A percentile compares a stretch with the other conserved stretches of the same genome.
phyloP scores from a whole-genome alignment of 2,329 filamentous ascomycete genomes.

The Aureobasidium zeae region DNA sequence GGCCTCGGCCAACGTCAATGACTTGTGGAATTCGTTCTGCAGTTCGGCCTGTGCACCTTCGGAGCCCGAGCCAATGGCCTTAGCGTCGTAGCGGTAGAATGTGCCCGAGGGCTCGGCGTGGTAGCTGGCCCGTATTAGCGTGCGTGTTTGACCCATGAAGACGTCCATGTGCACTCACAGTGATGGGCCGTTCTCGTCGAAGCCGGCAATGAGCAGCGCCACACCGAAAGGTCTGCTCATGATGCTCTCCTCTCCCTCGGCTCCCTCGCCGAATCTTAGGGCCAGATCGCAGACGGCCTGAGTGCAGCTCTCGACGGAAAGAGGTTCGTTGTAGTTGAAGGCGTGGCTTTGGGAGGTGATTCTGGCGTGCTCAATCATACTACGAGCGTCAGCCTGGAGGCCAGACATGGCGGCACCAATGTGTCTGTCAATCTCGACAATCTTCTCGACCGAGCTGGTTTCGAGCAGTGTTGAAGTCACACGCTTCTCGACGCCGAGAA shows the following conservation, averaged over 20 bases:
- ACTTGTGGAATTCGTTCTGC: constrained; percentile 99
- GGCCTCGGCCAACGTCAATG: constrained; percentile 81
- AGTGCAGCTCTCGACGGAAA: constrained; percentile 94
- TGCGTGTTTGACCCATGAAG: not conserved
- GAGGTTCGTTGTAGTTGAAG: constrained; percentile 94
- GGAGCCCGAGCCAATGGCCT: constrained; percentile 94
- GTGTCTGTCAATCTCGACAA: constrained; percentile 97
- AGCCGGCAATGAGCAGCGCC: constrained; percentile 89
- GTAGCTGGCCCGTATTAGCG: constrained; percentile 49
- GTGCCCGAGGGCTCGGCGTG: constrained; percentile 97
- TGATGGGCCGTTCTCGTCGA: constrained; percentile 92
- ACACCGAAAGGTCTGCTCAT: constrained; percentile 98
- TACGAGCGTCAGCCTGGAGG: constrained; percentile 91
- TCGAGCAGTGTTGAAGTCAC: constrained; percentile 96
- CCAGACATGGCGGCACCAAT: constrained; percentile 99
- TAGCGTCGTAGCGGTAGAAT: constrained; percentile 98
- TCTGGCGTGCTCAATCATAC: constrained; percentile 96
- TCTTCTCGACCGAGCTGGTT: constrained; percentile 97
- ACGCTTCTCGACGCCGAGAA: constrained; percentile 97
- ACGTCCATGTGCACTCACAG: constrained; percentile 47
- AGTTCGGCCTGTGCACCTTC: constrained; percentile 96
- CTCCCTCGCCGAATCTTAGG: constrained; percentile 90
- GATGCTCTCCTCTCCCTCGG: constrained; percentile 86
- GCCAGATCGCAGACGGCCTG: constrained; percentile 98
- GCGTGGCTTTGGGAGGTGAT: constrained; percentile 95